Conservation (phyloP, 1,284 basidiomycete species). For the Earliella scabrosa region DNA sequence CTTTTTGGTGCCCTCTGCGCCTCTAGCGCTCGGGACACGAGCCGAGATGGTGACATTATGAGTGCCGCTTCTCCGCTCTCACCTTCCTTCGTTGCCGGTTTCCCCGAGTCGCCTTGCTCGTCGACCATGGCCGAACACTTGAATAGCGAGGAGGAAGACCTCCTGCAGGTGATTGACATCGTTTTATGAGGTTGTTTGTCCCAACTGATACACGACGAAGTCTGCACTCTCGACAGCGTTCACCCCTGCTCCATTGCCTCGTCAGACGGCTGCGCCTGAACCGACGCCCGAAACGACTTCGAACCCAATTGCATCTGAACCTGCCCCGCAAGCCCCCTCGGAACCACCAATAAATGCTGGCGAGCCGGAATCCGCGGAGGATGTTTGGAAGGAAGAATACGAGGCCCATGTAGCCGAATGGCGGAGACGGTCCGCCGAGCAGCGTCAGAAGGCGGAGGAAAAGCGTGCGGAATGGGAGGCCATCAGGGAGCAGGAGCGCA, state of each 20-base stretch:
- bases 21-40: not conserved
- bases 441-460: conserved; percentile 74
- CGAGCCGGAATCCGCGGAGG: conserved; percentile 33
- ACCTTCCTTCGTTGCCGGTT: not conserved
- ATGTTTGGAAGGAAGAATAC: conserved; percentile 65
- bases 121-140: conserved; percentile 33
- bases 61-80: not conserved
- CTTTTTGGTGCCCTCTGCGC: conserved; percentile 40
- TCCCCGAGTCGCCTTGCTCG: not conserved
- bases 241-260: conserved; percentile 27
- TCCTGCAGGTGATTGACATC: conserved; percentile 32
- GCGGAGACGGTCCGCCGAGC: conserved; percentile 75
- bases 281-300: conserved; percentile 15
- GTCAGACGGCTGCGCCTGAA: conserved; percentile 28
- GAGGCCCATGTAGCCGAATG: conserved; percentile 73
- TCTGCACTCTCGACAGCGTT: conserved; percentile 37
- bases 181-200: not conserved
- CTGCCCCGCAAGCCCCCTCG: not conserved
- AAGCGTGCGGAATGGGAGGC: conserved; percentile 77
- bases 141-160: conserved; percentile 33
- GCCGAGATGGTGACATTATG: not conserved
- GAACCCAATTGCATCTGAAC: conserved; percentile 17
- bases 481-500: conserved; percentile 45
- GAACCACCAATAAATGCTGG: conserved; percentile 4
- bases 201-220: conserved; percentile 11